Evolutionary conservation across 2,329 filamentous ascomycete species (phyloP), one percentile per base, ranked within the genome.

Genomic region (Sporothrix schenckii): DNA sequence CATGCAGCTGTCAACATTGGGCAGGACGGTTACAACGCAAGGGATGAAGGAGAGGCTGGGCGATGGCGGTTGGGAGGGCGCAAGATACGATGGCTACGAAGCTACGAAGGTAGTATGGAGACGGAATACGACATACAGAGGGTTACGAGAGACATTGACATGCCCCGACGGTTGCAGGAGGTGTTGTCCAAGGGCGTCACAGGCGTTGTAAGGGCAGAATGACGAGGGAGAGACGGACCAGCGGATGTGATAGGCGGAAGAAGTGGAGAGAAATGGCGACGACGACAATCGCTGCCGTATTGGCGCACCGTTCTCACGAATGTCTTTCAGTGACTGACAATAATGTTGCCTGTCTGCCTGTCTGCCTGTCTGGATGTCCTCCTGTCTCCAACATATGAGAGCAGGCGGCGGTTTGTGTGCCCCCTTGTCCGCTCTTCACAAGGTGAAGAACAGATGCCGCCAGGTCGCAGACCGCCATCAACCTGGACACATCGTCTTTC

Each of bases 1-100:
- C 34, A 60, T 61, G 56, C 56, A 44, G 10, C 34, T 41, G 56
- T 61, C 56, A 44, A 61, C 44, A 61, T 44, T 24, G 56, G 56
- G 56, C 52, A 54, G 52, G 27, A 27, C 10, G 24, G 52, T 44
- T 2, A 61, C 56, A 39, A 61, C 56, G 56, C 56, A 61, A 61
- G 56, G 56, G 56, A 44, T 61, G 56, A 7, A 34, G 34, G 34
- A 34, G 6, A 34, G 34, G 34, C 34, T 34, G 34, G 34, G 34
- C 4, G 34, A 34, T 9, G 34, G 9, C 34, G 6, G 5, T 34
- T 34, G 34, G 34, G 34, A 30, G 27, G 27, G 27, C 27, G 27
- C 3, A 30, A 30, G 27, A 30, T 5, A 5, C 27, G 27, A 30
- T 30, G 27, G 4, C 27, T 24, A 30, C 34, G 34, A 34, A 4